Conservation (phyloP, 2,329 filamentous ascomycete genomes). For the Beauveria varroae region DNA sequence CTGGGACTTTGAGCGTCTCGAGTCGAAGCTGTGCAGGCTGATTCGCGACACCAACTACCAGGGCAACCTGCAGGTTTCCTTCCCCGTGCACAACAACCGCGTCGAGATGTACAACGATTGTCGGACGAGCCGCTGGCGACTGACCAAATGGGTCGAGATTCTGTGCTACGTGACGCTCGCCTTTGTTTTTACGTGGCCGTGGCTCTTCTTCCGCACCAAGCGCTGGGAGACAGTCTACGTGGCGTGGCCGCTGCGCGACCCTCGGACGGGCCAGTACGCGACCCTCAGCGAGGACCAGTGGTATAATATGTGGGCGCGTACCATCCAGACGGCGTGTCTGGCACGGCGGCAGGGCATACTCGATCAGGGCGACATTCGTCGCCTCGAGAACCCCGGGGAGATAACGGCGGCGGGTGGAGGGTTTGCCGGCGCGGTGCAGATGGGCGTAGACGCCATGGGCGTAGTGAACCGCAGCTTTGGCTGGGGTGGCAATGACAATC, state of each 20-base stretch:
- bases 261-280: slow-evolving; percentile 34
- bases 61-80: slow-evolving; percentile 50
- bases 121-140: slow-evolving; percentile 56
- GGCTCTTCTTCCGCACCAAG: slow-evolving; percentile 59
- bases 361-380: slow-evolving; percentile 49
- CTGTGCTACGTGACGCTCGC: slow-evolving; percentile 60
- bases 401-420: slow-evolving; percentile 21
- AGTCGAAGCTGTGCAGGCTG: slow-evolving; percentile 44
- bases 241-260: slow-evolving; percentile 42
- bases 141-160: slow-evolving; percentile 55
- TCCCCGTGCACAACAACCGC: slow-evolving; percentile 48
- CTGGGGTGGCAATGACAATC: slow-evolving; percentile 36
- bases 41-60: slow-evolving; percentile 61
- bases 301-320: slow-evolving; percentile 54
- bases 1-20: slow-evolving; percentile 50
- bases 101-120: slow-evolving; percentile 59
- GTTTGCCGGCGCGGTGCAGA: slow-evolving; percentile 38
- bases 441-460: slow-evolving; percentile 43
- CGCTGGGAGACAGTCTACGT: slow-evolving; percentile 56
- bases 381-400: slow-evolving; percentile 17
- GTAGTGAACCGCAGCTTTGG: slow-evolving; percentile 46
- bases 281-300: slow-evolving; percentile 50
- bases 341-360: slow-evolving; percentile 48
- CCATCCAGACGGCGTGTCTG: slow-evolving; percentile 52
- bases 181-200: slow-evolving; percentile 65